Percentiles rank a stretch among this genome's conserved stretches.
phyloP scores from a whole-genome alignment of 2,329 filamentous ascomycete species.

The Immersiporthe knoxdaviesiana region DNA sequence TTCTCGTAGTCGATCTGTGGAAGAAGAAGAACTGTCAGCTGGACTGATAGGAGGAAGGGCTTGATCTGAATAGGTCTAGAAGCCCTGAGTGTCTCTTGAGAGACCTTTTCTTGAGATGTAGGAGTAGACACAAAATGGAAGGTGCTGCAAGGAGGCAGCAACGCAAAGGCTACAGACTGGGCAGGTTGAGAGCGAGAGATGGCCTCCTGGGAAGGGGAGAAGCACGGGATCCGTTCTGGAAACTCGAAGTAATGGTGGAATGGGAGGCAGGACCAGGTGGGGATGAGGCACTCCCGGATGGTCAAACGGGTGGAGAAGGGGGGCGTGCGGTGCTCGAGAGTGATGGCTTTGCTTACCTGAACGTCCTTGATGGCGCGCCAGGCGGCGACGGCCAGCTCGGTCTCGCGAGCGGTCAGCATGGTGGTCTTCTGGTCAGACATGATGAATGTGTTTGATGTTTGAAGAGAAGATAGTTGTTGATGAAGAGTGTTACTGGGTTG shows the following conservation, averaged over 20 bases:
- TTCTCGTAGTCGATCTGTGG: slow-evolving; percentile 15
- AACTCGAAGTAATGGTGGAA: background rate
- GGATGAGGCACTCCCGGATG: background rate
- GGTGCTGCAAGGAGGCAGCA: background rate
- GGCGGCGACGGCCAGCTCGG: background rate
- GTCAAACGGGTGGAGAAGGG: background rate
- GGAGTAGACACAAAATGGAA: background rate
- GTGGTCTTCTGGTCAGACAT: background rate
- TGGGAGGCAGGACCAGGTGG: too few relatives aligned
- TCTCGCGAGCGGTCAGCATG: slow-evolving; percentile 1
- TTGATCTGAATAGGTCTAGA: too few relatives aligned
- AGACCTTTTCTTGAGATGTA: background rate
- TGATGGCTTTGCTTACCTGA: background rate
- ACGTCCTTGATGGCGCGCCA: slow-evolving; percentile 8
- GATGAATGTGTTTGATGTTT: background rate
- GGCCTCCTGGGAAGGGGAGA: background rate
- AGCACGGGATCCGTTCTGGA: background rate
- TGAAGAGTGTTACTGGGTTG: background rate
- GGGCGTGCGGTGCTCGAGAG: background rate
- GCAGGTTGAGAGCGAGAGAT: background rate
- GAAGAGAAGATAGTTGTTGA: background rate
- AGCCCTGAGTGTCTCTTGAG: too few relatives aligned
- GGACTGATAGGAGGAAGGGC: background rate
- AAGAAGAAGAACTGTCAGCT: background rate
- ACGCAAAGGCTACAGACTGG: background rate